A percentile compares a stretch with the other conserved stretches of the same genome.
Evolutionary conservation across 1,284 basidiomycete genomes (phyloP).

Genomic region (Apiotrichum sp.): DNA sequence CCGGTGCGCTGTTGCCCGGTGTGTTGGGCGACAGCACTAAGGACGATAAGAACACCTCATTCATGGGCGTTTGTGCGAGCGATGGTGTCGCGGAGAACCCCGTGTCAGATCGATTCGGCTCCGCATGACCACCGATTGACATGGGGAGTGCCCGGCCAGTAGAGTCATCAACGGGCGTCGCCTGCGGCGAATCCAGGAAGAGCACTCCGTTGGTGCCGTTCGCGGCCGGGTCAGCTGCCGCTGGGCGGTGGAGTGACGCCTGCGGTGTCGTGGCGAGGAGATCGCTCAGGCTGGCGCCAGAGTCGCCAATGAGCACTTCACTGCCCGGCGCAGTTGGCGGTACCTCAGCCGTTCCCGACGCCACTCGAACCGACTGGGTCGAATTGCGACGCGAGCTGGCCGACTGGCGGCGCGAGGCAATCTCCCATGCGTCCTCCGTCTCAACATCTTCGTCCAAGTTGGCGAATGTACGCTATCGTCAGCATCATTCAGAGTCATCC

Average conservation of each 20-base stretch:
- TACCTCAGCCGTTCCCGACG: neutral
- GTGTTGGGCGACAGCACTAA: slow-evolving; percentile 1
- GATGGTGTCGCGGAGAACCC: slow-evolving; percentile 1
- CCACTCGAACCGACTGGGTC: slow-evolving; percentile 32
- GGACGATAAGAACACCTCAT: slow-evolving; percentile 50
- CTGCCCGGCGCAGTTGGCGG: slow-evolving; percentile 19
- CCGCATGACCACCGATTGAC: slow-evolving; percentile 1
- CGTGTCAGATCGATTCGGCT: neutral
- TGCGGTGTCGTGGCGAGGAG: neutral
- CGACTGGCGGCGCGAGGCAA: slow-evolving; percentile 41
- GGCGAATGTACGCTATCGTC: slow-evolving; percentile 64
- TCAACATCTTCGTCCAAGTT: slow-evolving; percentile 96
- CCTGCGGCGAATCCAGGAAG: neutral
- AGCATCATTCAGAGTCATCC: neutral
- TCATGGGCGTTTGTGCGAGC: slow-evolving; percentile 47
- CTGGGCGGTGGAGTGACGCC: neutral
- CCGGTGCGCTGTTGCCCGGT: neutral
- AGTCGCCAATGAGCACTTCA: slow-evolving; percentile 14
- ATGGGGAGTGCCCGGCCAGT: slow-evolving; percentile 3
- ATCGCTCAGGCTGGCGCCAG: neutral
- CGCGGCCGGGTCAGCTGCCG: neutral
- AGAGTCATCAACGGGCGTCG: neutral
- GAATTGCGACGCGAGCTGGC: slow-evolving; percentile 37
- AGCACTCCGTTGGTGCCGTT: too few species aligned
- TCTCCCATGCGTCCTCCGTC: slow-evolving; percentile 53